Conservation (phyloP, 192 early-diverging fungal genomes). For the Backusella psychrophila region DNA sequence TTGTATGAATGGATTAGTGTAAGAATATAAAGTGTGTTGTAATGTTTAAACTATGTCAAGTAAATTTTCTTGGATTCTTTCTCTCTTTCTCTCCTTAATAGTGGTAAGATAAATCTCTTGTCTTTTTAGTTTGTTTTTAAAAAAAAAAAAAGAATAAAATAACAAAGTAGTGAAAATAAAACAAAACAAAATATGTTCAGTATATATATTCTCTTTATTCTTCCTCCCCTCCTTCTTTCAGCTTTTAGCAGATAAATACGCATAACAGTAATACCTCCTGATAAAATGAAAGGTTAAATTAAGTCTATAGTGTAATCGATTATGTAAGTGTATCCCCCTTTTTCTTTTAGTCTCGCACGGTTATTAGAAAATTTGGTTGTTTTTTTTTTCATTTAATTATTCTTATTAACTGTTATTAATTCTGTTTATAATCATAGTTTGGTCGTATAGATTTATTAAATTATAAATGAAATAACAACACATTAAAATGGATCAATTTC, state of each 20-base stretch:
- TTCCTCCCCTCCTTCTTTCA: too few species aligned
- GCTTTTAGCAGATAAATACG: too few species aligned
- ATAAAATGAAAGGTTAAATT: neutral
- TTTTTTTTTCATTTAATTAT: neutral
- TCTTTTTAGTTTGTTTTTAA: too few species aligned
- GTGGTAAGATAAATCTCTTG: too few species aligned
- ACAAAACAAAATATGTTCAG: neutral
- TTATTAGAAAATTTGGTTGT: neutral
- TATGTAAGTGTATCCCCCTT: neutral
- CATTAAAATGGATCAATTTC: neutral
- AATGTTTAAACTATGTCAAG: too few species aligned
- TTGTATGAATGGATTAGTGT: neutral
- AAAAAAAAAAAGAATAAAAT: too few species aligned
- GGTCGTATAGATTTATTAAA: neutral
- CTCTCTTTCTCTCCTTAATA: too few species aligned
- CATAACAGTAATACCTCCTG: neutral
- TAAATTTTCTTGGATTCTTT: too few species aligned
- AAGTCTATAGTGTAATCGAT: neutral
- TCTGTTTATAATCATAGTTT: neutral
- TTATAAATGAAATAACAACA: slow-evolving; percentile 1
- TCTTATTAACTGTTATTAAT: neutral
- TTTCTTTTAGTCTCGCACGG: neutral
- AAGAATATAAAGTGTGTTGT: too few species aligned
- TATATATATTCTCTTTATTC: neutral
- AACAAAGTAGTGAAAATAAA: too few species aligned